These are phyloP conservation scores for Prunus padus DNA, from an alignment of 306 rosid species.

Conservation along the genomic window DNA sequence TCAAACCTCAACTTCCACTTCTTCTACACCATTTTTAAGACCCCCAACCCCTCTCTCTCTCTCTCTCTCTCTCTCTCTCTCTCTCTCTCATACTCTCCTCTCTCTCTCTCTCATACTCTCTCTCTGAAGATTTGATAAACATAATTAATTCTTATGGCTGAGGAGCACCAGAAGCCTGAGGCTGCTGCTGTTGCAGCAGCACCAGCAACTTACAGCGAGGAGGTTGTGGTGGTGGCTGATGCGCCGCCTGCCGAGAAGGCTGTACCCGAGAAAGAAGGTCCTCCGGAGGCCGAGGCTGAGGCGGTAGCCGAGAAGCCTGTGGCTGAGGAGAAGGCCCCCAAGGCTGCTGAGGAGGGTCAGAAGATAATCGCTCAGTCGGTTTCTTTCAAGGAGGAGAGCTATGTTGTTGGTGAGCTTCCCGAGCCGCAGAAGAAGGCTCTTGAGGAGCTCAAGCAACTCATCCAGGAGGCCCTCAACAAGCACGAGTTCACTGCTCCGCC, in stretches of 20 bases:
- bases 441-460: slow-evolving; percentile 60
- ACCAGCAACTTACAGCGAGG: slow-evolving; percentile 18
- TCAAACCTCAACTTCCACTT: not conserved
- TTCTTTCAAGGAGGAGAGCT: slow-evolving; percentile 90
- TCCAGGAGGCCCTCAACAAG: slow-evolving; percentile 74
- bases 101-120: not conserved
- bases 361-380: slow-evolving; percentile 58
- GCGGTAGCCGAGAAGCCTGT: slow-evolving; percentile 8
- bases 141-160: slow-evolving; percentile 45
- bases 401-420: slow-evolving; percentile 78
- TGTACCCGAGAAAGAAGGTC: slow-evolving; percentile 7
- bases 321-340: slow-evolving; percentile 13
- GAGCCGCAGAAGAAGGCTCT: slow-evolving; percentile 80
- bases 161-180: slow-evolving; percentile 60
- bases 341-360: slow-evolving; percentile 24
- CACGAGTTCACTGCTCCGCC: slow-evolving; percentile 62
- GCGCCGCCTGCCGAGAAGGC: slow-evolving; percentile 27
- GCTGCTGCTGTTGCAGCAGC: slow-evolving; percentile 31
- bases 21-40: not conserved
- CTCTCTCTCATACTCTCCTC: not conserved
- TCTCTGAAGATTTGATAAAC: not conserved
- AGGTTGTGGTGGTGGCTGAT: slow-evolving; percentile 32
- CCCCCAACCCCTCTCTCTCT: not conserved
- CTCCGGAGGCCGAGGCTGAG: slow-evolving; percentile 13
- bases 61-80: not conserved